Base-by-base conservation (phyloP, 495 filamentous ascomycete species). In the Friedmanniomyces endolithicus region DNA sequence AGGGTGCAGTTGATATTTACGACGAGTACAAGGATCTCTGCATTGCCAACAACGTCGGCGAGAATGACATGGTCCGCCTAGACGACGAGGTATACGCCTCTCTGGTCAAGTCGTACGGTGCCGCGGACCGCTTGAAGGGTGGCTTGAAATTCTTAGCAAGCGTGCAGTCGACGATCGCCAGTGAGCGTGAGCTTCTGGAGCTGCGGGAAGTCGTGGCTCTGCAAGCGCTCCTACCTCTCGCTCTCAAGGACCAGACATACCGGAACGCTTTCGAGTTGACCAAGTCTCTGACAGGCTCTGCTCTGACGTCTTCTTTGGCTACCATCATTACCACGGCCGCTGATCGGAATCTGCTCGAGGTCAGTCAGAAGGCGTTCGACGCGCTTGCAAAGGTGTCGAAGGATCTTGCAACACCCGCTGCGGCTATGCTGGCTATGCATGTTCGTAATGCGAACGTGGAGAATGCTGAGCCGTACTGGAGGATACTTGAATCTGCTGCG, bases 1-100 rank as follows among this genome's bases (percentile, higher is more conserved):
- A 75, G 63, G 90, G 85, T 58, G 94, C 88, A n/a, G 83, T 95
- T 11, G 92, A 97, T 63, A 88, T 87, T 71, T 96, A 94, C 71
- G 87, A 94, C 60, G 88, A 90, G 68, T 98, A 97, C 75, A 88
- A 86, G 64, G 74, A 76, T 11, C 75, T 95, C 16, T 90, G 87
- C 25, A 78, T 92, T 57, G 82, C 81, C 25, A 77, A 92, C 61
- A 85, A 95, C 68, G 77, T 77, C 34, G 88, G 88, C 24, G 76
- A 83, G 43, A 74, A 82, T 52, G 73, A 86, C 29, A 75, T 82
- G 34, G 76, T 85, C 52, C 82, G 90, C 17, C 76, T 86, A 35
- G 89, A 96, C 63, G 81, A 83, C 24, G 74, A 84, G 53, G 82
- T 98, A 27, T 97, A 98, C 67, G 87, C 88, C 33, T 76, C 92